Evolutionary conservation across 352 stramenopile genomes (phyloP), one percentile per base, ranked within the genome.

Genomic region (Phytophthora litchii): DNA sequence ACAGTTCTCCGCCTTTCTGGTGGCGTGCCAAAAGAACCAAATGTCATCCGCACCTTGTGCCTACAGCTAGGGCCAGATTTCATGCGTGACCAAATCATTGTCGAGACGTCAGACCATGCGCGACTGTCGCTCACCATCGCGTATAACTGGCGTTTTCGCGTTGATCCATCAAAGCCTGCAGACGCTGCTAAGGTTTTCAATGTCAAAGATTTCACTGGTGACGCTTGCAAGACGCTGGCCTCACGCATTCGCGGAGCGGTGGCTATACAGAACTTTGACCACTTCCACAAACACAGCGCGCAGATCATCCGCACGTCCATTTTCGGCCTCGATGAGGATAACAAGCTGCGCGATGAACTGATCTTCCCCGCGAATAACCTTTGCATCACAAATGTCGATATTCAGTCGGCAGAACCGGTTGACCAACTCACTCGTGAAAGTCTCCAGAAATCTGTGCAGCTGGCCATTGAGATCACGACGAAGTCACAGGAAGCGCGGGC

Each of bases 401-500:
- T 93, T 32, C 83, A 93, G 37, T 89, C 80, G 6, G 83, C 82
- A 19, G 83, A 93, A 50, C 83, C 83, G 2, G 83, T 93, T 21
- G 83, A 93, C 16, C 68, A 76, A 9, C 62, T 87, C 32, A 93
- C 83, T 3, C 80, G 83, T 19, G 76, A 88, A 50, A 91, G 80
- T 63, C 59, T 93, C 29, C 83, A 93, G 57, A 91, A 90, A 57
- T 91, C 80, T 1, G 83, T 93, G 38, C 83, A 93, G 32, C 52
- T 93, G n/a, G 83, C 83, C 20, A 93, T 93, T 40, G 81, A 91
- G 53, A 93, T 93, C 72, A 93, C 83, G 29, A 93, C 83, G 40
- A 89, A 93, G 47, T 91, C 81, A 1, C 83, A 93, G 42, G 83
- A 93, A 48, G 83, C 83, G 9, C 80, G 81, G 4, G 83, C 83